Percentiles rank a stretch among this genome's conserved stretches.
These are phyloP conservation scores for Microdochium nivale DNA, from an alignment of 2,329 filamentous ascomycete genomes.

Conservation along the genomic window DNA sequence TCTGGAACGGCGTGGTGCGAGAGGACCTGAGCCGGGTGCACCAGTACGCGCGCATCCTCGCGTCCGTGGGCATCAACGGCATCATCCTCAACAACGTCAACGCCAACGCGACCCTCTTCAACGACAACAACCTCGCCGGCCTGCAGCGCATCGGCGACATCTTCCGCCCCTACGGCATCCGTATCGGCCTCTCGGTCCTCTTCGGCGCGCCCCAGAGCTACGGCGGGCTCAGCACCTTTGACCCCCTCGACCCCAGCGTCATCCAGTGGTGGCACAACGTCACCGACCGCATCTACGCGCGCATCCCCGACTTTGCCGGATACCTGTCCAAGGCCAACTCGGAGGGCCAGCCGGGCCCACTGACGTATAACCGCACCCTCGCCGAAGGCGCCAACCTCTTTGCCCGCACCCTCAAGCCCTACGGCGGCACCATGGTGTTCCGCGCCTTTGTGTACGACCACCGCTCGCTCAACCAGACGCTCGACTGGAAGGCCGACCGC, in stretches of 20 bases:
- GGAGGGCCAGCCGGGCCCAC: conserved; percentile 61
- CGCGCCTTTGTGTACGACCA: conserved; percentile 64
- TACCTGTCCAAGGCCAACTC: conserved; percentile 66
- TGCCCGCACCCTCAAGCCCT: conserved; percentile 44
- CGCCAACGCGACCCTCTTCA: conserved; percentile 51
- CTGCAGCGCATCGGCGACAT: conserved; percentile 53
- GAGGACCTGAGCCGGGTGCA: conserved; percentile 49
- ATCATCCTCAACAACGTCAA: conserved; percentile 67
- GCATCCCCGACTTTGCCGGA: conserved; percentile 59
- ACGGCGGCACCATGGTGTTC: conserved; percentile 60
- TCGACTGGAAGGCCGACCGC: conserved; percentile 56
- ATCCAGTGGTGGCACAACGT: conserved; percentile 54
- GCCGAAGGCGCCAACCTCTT: conserved; percentile 63
- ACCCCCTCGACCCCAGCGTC: conserved; percentile 53
- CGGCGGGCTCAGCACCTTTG: conserved; percentile 51
- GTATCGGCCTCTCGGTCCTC: conserved; percentile 57
- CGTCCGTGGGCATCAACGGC: conserved; percentile 59
- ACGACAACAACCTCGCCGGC: conserved; percentile 48
- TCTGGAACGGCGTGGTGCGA: conserved; percentile 45
- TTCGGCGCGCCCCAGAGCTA: conserved; percentile 55
- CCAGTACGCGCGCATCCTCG: conserved; percentile 57
- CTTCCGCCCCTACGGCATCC: conserved; percentile 59
- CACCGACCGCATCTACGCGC: conserved; percentile 48
- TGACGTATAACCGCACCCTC: conserved; percentile 62
- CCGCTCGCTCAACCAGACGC: conserved; percentile 35